phyloP scores from a whole-genome alignment of 495 filamentous ascomycete genomes.

The Annulohypoxylon moriforme region DNA sequence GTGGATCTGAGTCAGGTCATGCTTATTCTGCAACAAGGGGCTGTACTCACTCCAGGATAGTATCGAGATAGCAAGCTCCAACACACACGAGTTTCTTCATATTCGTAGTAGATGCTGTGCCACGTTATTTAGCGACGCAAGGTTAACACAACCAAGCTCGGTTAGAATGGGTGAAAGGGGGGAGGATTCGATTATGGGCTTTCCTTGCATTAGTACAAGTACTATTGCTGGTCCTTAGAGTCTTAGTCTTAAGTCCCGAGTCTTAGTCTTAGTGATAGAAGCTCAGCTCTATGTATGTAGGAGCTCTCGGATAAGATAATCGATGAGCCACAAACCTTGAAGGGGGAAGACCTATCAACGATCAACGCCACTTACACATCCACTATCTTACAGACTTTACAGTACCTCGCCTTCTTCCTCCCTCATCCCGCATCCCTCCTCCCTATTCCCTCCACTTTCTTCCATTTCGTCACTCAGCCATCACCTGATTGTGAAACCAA shows the following conservation, averaged over 20 bases:
- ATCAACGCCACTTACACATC: conserved; percentile 22
- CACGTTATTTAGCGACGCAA: conserved; percentile 36
- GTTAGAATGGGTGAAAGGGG: not conserved
- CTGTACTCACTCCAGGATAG: conserved; percentile 69
- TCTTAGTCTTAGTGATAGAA: not conserved
- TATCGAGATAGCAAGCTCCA: conserved; percentile 76
- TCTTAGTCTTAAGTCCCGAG: not conserved
- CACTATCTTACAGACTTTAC: not conserved
- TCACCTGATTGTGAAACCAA: conserved; percentile 28
- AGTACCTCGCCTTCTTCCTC: not conserved
- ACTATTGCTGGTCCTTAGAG: conserved; percentile 17
- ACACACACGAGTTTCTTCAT: conserved; percentile 65
- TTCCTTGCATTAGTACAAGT: conserved; percentile 23
- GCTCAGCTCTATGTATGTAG: not conserved
- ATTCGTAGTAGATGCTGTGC: conserved; percentile 42
- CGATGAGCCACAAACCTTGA: conserved; percentile 27
- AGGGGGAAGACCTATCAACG: not conserved
- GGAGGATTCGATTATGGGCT: conserved; percentile 15
- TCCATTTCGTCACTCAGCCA: conserved; percentile 2
- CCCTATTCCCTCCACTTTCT: not conserved
- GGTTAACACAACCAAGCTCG: conserved; percentile 16
- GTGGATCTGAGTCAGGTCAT: conserved; percentile 37
- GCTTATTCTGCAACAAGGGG: conserved; percentile 34
- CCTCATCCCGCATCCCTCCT: not conserved
- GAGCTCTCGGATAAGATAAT: conserved; percentile 13